phyloP scores from a whole-genome alignment of 306 rosid species.

The Cucumis sativus region DNA sequence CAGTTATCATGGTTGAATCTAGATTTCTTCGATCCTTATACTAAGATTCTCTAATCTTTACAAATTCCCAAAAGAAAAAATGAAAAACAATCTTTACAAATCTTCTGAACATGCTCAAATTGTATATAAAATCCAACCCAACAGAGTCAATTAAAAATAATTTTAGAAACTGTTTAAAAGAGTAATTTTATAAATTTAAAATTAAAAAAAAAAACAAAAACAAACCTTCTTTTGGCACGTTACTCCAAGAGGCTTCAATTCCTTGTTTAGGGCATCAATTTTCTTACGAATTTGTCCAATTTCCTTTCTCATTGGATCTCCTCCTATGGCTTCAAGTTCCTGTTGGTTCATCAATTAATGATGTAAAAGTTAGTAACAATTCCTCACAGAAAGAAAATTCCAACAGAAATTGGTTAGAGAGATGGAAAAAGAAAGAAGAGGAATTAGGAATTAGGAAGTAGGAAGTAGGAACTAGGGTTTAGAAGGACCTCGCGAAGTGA shows the following conservation, averaged over 20 bases:
- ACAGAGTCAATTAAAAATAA: too few species aligned
- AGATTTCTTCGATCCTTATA: too few species aligned
- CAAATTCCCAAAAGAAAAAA: too few species aligned
- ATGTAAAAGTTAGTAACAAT: too few species aligned
- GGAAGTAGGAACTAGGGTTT: neutral
- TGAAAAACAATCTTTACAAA: too few species aligned
- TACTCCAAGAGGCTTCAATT: constrained; percentile 84
- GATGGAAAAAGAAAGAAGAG: neutral
- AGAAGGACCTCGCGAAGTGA: constrained; percentile 65
- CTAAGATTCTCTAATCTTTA: too few species aligned
- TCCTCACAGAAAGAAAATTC: neutral
- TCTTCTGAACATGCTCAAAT: too few species aligned
- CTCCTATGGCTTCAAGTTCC: constrained; percentile 62
- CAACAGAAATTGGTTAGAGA: neutral
- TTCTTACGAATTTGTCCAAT: constrained; percentile 67
- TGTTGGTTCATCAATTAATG: neutral
- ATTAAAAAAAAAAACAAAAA: neutral
- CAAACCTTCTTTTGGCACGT: constrained; percentile 78
- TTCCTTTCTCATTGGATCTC: constrained; percentile 94
- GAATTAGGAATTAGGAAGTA: too few species aligned
- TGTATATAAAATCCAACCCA: too few species aligned
- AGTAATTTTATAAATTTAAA: neutral
- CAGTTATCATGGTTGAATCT: too few species aligned
- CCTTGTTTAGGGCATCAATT: constrained; percentile 80
- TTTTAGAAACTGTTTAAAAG: neutral